Base-by-base conservation (phyloP, 2,329 filamentous ascomycete species). In the Fusarium sp. region DNA sequence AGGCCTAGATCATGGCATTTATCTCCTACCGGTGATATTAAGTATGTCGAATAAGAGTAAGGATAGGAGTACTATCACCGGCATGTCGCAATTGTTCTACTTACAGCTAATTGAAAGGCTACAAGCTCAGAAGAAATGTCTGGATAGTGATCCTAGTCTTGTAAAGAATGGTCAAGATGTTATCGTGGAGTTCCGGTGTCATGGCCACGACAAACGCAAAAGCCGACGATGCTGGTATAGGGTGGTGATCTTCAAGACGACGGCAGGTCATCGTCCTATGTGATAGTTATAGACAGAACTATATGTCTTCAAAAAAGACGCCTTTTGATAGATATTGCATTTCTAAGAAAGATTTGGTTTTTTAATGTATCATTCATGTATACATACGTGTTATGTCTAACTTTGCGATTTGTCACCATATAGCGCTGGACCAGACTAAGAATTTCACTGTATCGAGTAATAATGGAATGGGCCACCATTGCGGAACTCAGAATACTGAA, bases 261-360 rank as follows among this genome's bases (percentile, higher is more conserved):
- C 4, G 10, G 15, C 9, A 54, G 24, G 24, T 28, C 20, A 28
- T 39, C 5, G 24, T 28, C 15, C 50, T 16, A 54, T 18, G 7
- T n/a, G 9, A 28, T n/a, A 28, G 8, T 12, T 39, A 28, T 54
- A 15, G 8, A 7, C 7, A 16, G 20, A 10, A 16, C 9, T 13
- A 2, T 0, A 12, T 16, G 11, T 5, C 6, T n/a, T 18, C 4
- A 8, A 10, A 28, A 24, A 28, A 2, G 15, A n/a, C 1, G n/a
- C 3, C 2, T 2, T n/a, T 5, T 16, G 10, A 26, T 18, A 39
- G 12, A 24, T 31, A 5, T 18, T 39, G 12, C 10, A 18, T 30
- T 18, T 30, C n/a, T n/a, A n/a, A n/a, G n/a, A n/a, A n/a, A n/a
- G n/a, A n/a, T n/a, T n/a, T n/a, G n/a, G n/a, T n/a, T n/a, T n/a